phyloP scores from a whole-genome alignment of 192 early-diverging fungal species.

The Backusella mclennaniae region DNA sequence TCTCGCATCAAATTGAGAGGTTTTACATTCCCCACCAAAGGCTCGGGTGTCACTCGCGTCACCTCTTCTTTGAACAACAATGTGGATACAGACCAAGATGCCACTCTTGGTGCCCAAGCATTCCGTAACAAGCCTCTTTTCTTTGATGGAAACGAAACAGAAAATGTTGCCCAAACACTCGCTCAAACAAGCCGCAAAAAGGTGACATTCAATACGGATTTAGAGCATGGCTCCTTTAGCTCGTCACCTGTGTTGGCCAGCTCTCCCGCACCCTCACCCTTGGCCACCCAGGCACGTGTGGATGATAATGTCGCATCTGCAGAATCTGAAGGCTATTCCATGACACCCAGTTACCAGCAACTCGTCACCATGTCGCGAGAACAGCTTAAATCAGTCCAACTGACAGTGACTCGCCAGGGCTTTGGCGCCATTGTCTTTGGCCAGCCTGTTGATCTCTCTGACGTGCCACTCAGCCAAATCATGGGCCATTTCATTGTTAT shows the following conservation, averaged over 20 bases:
- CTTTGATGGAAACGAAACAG: not conserved
- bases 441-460: slow-evolving; percentile 80
- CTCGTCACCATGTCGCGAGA: slow-evolving; percentile 66
- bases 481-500: slow-evolving; percentile 82
- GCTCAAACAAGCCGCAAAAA: not conserved
- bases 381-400: slow-evolving; percentile 71
- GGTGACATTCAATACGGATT: not conserved
- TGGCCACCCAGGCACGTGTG: not conserved
- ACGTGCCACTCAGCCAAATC: slow-evolving; percentile 58
- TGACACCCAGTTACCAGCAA: slow-evolving; percentile 70
- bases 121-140: slow-evolving; percentile 31
- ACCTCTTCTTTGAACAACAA: slow-evolving; percentile 34
- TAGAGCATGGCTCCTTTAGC: not conserved
- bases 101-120: slow-evolving; percentile 52
- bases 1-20: slow-evolving; percentile 78
- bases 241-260: not conserved
- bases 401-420: slow-evolving; percentile 66
- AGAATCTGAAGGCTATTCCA: slow-evolving; percentile 60
- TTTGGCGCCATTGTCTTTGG: slow-evolving; percentile 79
- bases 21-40: slow-evolving; percentile 34
- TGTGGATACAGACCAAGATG: slow-evolving; percentile 37
- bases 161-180: not conserved
- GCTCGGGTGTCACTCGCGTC: not conserved
- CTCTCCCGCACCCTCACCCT: not conserved
- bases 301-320: not conserved